Conservation (phyloP, 2,329 filamentous ascomycete species). For the Penicillium olsonii region DNA sequence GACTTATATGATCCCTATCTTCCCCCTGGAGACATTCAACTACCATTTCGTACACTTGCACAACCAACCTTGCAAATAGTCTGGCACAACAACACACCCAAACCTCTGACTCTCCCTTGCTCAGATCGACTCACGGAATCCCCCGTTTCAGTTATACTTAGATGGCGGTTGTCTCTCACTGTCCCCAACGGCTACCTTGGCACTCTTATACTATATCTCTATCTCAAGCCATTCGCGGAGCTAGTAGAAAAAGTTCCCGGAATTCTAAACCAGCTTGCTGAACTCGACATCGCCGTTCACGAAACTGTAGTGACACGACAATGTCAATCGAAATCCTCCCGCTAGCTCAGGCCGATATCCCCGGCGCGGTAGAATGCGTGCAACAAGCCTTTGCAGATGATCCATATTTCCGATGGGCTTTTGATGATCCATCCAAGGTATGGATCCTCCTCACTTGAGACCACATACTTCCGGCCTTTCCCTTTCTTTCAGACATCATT, state of each 20-base stretch:
- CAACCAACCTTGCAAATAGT: too few relatives aligned
- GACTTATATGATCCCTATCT: constrained; percentile 23
- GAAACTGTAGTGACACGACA: constrained; percentile 22
- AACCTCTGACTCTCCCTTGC: constrained; percentile 1
- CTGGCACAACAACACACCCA: constrained; percentile 9
- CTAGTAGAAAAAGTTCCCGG: constrained; percentile 30
- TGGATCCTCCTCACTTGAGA: constrained; percentile 20
- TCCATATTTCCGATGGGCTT: constrained; percentile 68
- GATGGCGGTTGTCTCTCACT: constrained; percentile 36
- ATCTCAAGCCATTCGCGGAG: constrained; percentile 32
- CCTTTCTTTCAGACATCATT: too few relatives aligned
- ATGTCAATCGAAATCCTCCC: constrained; percentile 59
- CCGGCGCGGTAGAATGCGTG: constrained; percentile 64
- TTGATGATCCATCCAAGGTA: constrained; percentile 59
- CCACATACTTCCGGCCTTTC: too few relatives aligned
- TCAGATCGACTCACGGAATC: constrained; percentile 16
- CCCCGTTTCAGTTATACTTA: constrained; percentile 26
- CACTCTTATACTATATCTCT: constrained; percentile 37
- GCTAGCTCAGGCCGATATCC: constrained; percentile 61
- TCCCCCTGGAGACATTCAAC: not conserved
- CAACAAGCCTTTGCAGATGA: constrained; percentile 68
- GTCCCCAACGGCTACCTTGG: constrained; percentile 33
- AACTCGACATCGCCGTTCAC: constrained; percentile 8
- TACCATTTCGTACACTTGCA: constrained; percentile 1
- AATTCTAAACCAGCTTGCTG: constrained; percentile 20